phyloP scores from a whole-genome alignment of 1,284 basidiomycete genomes.

The Pseudozyma thailandica region DNA sequence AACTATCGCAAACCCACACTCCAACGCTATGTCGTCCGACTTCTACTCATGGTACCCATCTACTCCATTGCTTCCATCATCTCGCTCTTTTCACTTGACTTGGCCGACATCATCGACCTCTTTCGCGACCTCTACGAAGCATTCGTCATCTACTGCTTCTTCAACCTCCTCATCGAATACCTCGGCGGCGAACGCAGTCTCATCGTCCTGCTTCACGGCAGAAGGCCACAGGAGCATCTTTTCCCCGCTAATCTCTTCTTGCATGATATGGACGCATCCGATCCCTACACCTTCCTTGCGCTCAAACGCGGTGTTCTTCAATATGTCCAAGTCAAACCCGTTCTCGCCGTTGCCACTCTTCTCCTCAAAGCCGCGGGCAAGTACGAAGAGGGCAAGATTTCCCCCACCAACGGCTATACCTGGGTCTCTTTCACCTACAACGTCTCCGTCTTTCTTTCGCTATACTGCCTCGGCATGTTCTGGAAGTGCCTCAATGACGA shows the following conservation, averaged over 20 bases:
- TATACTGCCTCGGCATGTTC: conserved; percentile 65
- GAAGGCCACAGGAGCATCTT: conserved; percentile 84
- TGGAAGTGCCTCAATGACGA: conserved; percentile 63
- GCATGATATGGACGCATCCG: conserved; percentile 62
- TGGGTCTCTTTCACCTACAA: conserved; percentile 77
- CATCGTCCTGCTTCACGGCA: conserved; percentile 87
- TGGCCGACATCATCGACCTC: conserved; percentile 95
- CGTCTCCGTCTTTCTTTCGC: conserved; percentile 70
- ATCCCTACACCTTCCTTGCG: conserved; percentile 86
- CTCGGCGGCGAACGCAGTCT: conserved; percentile 92
- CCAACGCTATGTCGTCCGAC: conserved; percentile 87
- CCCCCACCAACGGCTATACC: conserved; percentile 80
- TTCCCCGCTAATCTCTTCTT: conserved; percentile 77
- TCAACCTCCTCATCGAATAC: conserved; percentile 72
- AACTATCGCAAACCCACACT: conserved; percentile 66
- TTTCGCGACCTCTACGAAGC: conserved; percentile 96
- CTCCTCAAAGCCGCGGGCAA: conserved; percentile 86
- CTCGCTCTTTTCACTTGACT: conserved; percentile 91
- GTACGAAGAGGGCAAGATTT: conserved; percentile 88
- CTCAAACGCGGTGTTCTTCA: conserved; percentile 94
- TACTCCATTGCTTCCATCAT: conserved; percentile 92
- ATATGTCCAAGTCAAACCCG: conserved; percentile 95
- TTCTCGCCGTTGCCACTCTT: conserved; percentile 84
- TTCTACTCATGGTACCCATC: conserved; percentile 96
- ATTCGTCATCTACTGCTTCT: conserved; percentile 87